phyloP scores from a whole-genome alignment of 805 yeast genomes.

The Scheffersomyces spartinae region DNA sequence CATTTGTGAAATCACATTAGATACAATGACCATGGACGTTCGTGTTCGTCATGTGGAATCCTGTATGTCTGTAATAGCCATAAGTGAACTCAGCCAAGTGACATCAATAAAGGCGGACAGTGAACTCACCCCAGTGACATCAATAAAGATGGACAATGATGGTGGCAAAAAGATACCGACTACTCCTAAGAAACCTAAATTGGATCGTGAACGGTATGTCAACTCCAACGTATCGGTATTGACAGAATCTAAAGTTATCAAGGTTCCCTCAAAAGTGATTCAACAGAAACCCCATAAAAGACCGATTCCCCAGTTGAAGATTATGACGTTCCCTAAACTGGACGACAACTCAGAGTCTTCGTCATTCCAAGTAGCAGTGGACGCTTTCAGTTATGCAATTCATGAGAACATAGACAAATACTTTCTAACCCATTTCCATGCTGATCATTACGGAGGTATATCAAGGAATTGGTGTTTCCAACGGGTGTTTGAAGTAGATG shows the following conservation, averaged over 20 bases:
- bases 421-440: slow-evolving; percentile 75
- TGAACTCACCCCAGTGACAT: too few species aligned
- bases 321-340: slow-evolving; percentile 18
- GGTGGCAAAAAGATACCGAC: slow-evolving; percentile 1
- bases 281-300: slow-evolving; percentile 3
- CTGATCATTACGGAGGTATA: slow-evolving; percentile 90
- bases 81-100: too few species aligned
- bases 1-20: too few species aligned
- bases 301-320: slow-evolving; percentile 25
- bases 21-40: too few species aligned
- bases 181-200: slow-evolving; percentile 3
- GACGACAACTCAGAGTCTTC: too few species aligned
- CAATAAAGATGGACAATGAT: too few species aligned
- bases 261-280: slow-evolving; percentile 4
- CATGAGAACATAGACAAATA: slow-evolving; percentile 38
- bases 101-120: too few species aligned
- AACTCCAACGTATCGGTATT: slow-evolving; percentile 1
- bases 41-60: too few species aligned
- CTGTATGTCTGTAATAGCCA: too few species aligned
- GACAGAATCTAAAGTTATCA: slow-evolving; percentile 3
- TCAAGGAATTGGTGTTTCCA: slow-evolving; percentile 57
- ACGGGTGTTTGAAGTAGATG: slow-evolving; percentile 18
- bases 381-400: slow-evolving; percentile 48
- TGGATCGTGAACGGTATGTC: slow-evolving; percentile 2
- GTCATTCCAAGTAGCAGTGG: too few species aligned